A percentile compares a stretch with the other conserved stretches of the same genome.
phyloP scores from a whole-genome alignment of 768 basidiomycete species.

The Pulveroboletus sp. region DNA sequence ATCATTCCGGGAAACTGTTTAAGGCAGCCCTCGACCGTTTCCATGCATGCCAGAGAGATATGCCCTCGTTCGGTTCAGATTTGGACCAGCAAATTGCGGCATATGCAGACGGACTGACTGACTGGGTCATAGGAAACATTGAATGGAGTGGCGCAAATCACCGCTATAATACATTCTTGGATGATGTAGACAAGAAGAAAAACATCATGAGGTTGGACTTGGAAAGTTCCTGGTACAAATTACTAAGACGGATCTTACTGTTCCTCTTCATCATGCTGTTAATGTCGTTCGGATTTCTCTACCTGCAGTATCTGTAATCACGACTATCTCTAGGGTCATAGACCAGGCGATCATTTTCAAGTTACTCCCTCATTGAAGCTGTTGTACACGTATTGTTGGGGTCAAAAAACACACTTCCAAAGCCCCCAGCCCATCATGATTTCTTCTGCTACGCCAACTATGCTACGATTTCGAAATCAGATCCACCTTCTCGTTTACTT shows the following conservation, averaged over 20 bases:
- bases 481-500: slow-evolving; percentile 37
- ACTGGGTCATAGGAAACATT: slow-evolving; percentile 26
- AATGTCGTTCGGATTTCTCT: slow-evolving; percentile 4
- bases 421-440: too few species aligned
- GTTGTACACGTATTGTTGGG: too few species aligned
- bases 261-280: slow-evolving; percentile 6
- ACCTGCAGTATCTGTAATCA: neutral
- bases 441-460: too few species aligned
- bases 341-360: too few species aligned
- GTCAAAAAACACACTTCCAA: too few species aligned
- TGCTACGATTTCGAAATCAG: neutral
- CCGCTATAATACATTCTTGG: slow-evolving; percentile 24
- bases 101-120: slow-evolving; percentile 26
- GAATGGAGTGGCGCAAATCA: slow-evolving; percentile 27
- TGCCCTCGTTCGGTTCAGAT: slow-evolving; percentile 18
- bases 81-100: slow-evolving; percentile 16
- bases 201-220: slow-evolving; percentile 18
- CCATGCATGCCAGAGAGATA: slow-evolving; percentile 13
- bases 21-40: slow-evolving; percentile 21
- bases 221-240: neutral
- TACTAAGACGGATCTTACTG: slow-evolving; percentile 2
- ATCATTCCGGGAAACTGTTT: slow-evolving; percentile 21
- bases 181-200: slow-evolving; percentile 21
- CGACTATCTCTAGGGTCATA: too few species aligned
- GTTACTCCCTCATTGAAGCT: neutral